phyloP scores from a whole-genome alignment of 2,329 filamentous ascomycete genomes.

The Trichoderma sp. region DNA sequence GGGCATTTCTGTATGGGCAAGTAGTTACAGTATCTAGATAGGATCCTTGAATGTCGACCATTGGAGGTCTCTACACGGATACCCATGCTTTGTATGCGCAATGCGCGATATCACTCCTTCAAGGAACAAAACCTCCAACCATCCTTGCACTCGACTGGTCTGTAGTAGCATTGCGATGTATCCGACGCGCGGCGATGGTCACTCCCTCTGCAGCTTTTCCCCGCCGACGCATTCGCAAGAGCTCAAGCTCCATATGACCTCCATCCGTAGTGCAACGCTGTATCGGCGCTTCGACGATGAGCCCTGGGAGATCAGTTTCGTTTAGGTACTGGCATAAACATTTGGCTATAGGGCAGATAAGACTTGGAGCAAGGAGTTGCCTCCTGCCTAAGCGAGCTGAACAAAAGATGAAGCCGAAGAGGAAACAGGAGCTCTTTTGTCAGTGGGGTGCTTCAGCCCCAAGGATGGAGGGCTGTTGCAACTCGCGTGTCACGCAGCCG shows the following conservation, averaged over 20 bases:
- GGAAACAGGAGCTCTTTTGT: background rate
- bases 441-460: slow-evolving; percentile 13
- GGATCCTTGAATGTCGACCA: too few relatives aligned
- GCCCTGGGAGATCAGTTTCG: background rate
- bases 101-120: too few relatives aligned
- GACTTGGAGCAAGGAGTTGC: background rate
- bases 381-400: background rate
- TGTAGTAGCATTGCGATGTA: background rate
- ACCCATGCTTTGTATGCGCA: too few relatives aligned
- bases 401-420: background rate
- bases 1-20: too few relatives aligned
- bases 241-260: background rate
- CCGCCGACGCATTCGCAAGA: background rate
- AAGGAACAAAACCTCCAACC: background rate
- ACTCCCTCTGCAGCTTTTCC: background rate
- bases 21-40: too few relatives aligned
- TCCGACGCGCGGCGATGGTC: slow-evolving; percentile 1
- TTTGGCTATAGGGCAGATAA: too few relatives aligned
- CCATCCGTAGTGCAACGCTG: background rate
- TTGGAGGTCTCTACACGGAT: too few relatives aligned
- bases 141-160: background rate
- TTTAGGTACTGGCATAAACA: too few relatives aligned
- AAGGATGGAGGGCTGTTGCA: background rate
- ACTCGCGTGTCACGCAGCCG: slow-evolving; percentile 14
- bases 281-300: slow-evolving; percentile 7